Percentiles rank a stretch among this genome's conserved stretches.
Evolutionary conservation across 345 rosid genomes (phyloP).

Genomic region (Pistacia vera): DNA sequence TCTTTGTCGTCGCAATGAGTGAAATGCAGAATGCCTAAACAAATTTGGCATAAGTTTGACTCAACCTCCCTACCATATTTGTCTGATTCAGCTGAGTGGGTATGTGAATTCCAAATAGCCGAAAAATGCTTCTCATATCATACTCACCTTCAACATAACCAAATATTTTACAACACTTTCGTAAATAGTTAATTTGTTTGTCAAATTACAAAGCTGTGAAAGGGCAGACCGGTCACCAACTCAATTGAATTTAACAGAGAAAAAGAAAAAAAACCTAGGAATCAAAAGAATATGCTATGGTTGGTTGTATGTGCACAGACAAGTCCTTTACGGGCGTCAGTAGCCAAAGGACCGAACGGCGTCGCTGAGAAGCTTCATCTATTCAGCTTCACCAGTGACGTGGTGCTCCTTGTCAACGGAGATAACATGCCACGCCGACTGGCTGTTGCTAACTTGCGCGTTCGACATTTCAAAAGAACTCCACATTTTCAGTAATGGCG

Average conservation of each 20-base stretch:
- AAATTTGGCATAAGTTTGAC: conserved; percentile 54
- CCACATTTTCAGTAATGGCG: conserved; percentile 1
- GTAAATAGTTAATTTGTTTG: too few relatives aligned
- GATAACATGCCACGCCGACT: conserved; percentile 7
- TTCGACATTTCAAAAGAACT: conserved; percentile 38
- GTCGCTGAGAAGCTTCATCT: conserved; percentile 35
- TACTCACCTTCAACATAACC: conserved; percentile 58
- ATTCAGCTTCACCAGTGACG: conserved; percentile 5
- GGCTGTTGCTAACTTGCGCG: conserved; percentile 18
- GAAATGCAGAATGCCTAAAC: conserved; percentile 85
- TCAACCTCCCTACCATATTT: conserved; percentile 21
- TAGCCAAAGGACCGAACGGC: conserved; percentile 34
- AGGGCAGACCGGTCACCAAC: background rate
- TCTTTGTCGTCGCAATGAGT: conserved; percentile 42
- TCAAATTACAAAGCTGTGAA: background rate
- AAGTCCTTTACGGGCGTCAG: conserved; percentile 52
- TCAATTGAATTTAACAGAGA: background rate
- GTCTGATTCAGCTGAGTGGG: conserved; percentile 14
- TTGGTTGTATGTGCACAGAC: conserved; percentile 22
- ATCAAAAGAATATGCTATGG: background rate
- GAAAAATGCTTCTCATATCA: conserved; percentile 62
- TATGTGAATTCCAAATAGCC: conserved; percentile 54
- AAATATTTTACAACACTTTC: background rate
- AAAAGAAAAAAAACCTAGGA: background rate
- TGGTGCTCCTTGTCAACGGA: background rate